A percentile compares a stretch with the other conserved stretches of the same genome.
These are phyloP conservation scores for Lagerstroemia speciosa DNA, from an alignment of 345 rosid species.

Conservation along the genomic window DNA sequence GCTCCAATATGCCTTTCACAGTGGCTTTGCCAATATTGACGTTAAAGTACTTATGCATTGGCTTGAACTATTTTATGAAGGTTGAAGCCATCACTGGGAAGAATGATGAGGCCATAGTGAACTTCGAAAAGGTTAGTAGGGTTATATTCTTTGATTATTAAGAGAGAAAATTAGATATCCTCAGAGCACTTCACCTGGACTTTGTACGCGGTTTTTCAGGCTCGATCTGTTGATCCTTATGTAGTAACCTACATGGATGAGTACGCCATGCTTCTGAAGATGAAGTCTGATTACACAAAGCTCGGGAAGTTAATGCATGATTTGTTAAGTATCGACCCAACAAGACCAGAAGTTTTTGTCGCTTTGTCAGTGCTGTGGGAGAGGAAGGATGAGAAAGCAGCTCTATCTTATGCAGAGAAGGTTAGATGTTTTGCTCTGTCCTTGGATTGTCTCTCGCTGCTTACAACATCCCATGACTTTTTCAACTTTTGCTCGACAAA, in stretches of 20 bases:
- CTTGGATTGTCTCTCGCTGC: conserved; percentile 2
- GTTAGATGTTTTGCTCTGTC: conserved; percentile 35
- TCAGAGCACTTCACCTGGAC: not conserved
- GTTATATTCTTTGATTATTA: conserved; percentile 1
- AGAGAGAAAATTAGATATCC: not conserved
- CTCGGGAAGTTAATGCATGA: conserved; percentile 90
- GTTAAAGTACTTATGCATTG: not conserved
- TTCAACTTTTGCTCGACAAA: conserved; percentile 12
- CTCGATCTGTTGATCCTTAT: conserved; percentile 84
- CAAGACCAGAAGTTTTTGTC: conserved; percentile 85
- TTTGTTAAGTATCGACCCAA: conserved; percentile 70
- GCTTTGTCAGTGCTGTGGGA: conserved; percentile 84
- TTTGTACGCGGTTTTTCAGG: conserved; percentile 39
- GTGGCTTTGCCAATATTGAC: not conserved
- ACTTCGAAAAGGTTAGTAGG: conserved; percentile 74
- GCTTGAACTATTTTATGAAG: conserved; percentile 24
- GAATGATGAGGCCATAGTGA: conserved; percentile 78
- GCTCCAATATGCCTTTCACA: not conserved
- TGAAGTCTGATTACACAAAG: conserved; percentile 70
- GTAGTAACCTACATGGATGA: conserved; percentile 87
- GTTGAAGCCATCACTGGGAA: conserved; percentile 93
- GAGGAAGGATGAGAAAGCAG: conserved; percentile 77
- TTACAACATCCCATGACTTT: not conserved
- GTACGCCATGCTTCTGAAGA: conserved; percentile 90
- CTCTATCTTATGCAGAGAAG: conserved; percentile 89